Percentiles rank a stretch among this genome's conserved stretches.
Conservation (phyloP, 1,284 basidiomycete genomes). For the Hemileia vastatrix region DNA sequence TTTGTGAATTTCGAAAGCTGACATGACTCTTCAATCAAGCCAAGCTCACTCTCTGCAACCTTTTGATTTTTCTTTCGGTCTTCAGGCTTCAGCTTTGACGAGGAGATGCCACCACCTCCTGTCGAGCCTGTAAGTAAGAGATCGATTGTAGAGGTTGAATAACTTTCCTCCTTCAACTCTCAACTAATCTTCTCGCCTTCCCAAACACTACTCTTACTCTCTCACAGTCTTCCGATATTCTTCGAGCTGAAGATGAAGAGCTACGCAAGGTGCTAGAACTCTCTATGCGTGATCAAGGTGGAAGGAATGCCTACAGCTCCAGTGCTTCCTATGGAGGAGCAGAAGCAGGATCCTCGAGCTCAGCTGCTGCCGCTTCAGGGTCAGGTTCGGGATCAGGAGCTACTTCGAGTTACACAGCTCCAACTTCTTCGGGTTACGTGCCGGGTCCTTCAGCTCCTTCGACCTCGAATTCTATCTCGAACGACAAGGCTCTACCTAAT, state of each 20-base stretch:
- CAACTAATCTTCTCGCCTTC: slow-evolving; percentile 10
- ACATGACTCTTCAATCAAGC: not conserved
- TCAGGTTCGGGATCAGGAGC: not conserved
- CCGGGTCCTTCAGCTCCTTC: not conserved
- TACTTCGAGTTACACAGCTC: not conserved
- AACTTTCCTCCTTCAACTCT: not conserved
- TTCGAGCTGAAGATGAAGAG: slow-evolving; percentile 41
- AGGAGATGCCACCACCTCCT: slow-evolving; percentile 5
- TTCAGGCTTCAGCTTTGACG: no score
- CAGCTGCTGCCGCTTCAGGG: slow-evolving; percentile 17
- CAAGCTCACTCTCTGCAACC: no score
- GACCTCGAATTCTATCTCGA: not conserved
- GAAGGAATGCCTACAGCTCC: slow-evolving; percentile 21
- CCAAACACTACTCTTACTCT: not conserved
- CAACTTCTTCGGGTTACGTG: not conserved
- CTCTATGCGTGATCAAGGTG: slow-evolving; percentile 39
- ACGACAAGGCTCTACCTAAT: not conserved
- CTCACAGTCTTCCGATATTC: slow-evolving; percentile 28
- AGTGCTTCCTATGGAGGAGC: slow-evolving; percentile 8
- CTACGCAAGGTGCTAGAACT: slow-evolving; percentile 38
- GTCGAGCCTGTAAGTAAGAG: slow-evolving; percentile 3
- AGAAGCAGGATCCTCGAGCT: slow-evolving; percentile 22
- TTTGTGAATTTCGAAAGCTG: not conserved
- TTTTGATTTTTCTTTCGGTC: no score
- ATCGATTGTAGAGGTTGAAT: not conserved